A percentile compares a stretch with the other conserved stretches of the same genome.
phyloP scores from a whole-genome alignment of 148 eudicot genomes.

The Silene latifolia region DNA sequence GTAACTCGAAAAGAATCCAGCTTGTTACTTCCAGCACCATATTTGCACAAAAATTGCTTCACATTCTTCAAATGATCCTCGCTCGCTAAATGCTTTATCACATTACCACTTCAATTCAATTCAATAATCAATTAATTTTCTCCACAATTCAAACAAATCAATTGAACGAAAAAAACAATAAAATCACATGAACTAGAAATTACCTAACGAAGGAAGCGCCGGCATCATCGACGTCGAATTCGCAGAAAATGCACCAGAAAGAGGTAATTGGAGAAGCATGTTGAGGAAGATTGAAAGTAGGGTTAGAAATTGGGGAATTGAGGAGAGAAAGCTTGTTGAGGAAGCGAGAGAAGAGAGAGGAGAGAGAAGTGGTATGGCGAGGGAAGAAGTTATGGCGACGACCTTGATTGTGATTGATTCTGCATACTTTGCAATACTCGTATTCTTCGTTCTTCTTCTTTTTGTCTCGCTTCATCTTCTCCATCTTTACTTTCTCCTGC shows the following conservation, averaged over 20 bases:
- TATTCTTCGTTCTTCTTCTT: conserved; percentile 24
- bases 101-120: conserved; percentile 53
- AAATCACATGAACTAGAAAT: not conserved
- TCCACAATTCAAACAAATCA: not conserved
- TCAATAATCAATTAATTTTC: not conserved
- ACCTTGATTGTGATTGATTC: conserved; percentile 75
- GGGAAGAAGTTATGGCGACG: conserved; percentile 79
- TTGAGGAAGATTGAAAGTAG: conserved; percentile 35
- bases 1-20: conserved; percentile 56
- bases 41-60: conserved; percentile 83
- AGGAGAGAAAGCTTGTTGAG: conserved; percentile 45
- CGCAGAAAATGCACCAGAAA: conserved; percentile 87
- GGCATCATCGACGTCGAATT: conserved; percentile 40
- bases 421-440: conserved; percentile 70
- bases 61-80: conserved; percentile 72
- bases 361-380: conserved; percentile 57
- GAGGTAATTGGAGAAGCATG: conserved; percentile 32
- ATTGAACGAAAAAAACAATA: not conserved
- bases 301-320: conserved; percentile 49
- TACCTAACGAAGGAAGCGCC: conserved; percentile 54
- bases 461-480: conserved; percentile 9
- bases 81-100: conserved; percentile 68
- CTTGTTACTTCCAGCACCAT: conserved; percentile 69
- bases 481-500: conserved; percentile 22
- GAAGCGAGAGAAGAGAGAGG: conserved; percentile 66